phyloP scores from a whole-genome alignment of 441 rosid species.

The Cnidoscolus chayamansa region DNA sequence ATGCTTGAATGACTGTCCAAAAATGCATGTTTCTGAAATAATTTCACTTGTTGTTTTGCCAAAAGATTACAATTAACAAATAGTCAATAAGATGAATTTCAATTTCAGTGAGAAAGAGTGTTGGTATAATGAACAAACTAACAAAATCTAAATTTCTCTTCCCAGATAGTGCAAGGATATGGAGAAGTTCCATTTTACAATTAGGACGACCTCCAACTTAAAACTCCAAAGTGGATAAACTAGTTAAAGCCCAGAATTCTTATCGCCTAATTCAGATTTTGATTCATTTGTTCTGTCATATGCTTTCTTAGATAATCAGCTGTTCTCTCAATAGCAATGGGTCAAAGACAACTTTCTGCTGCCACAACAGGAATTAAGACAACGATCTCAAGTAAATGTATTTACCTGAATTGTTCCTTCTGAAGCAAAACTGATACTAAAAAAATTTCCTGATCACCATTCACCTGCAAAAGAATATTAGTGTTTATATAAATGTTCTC shows the following conservation, averaged over 20 bases:
- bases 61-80: neutral
- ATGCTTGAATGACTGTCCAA: slow-evolving; percentile 6
- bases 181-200: neutral
- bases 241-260: neutral
- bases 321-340: neutral
- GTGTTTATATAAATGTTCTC: slow-evolving; percentile 4
- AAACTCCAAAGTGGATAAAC: neutral
- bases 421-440: slow-evolving; percentile 54
- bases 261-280: neutral
- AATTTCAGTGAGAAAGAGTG: neutral
- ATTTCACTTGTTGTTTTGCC: neutral
- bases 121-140: neutral
- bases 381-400: neutral
- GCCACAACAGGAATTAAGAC: neutral
- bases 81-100: neutral
- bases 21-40: neutral
- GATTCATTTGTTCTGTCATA: neutral
- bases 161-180: neutral
- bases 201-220: neutral
- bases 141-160: neutral
- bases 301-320: neutral
- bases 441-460: slow-evolving; percentile 70
- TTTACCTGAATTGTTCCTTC: slow-evolving; percentile 59
- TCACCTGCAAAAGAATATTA: slow-evolving; percentile 46
- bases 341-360: neutral